Conservation (phyloP, 1,139 yeast species). For the Debaryomyces subglobosus region DNA sequence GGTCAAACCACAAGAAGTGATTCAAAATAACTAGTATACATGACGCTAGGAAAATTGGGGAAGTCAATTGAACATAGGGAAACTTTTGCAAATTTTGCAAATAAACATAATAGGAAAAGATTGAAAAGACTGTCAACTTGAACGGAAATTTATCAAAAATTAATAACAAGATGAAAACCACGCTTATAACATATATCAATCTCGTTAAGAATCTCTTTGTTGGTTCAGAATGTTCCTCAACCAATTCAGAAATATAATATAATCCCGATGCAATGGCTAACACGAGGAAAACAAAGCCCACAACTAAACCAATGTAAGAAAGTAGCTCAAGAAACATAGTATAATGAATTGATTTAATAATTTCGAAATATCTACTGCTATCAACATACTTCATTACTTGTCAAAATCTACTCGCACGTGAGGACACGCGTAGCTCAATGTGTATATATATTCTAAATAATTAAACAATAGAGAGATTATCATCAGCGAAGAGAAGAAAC, state of each 20-base stretch:
- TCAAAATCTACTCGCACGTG: not conserved
- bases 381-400: not conserved
- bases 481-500: not conserved
- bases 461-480: not conserved
- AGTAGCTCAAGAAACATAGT: constrained; percentile 46
- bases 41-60: constrained; percentile 70
- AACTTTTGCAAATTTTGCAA: constrained; percentile 75
- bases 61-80: constrained; percentile 78
- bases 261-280: constrained; percentile 77
- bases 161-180: constrained; percentile 55
- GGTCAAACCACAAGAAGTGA: constrained; percentile 89
- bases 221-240: constrained; percentile 90
- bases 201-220: constrained; percentile 70
- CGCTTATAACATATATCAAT: constrained; percentile 63
- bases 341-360: not conserved
- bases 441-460: not conserved
- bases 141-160: constrained; percentile 81
- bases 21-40: constrained; percentile 75
- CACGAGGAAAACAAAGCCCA: constrained; percentile 73
- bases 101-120: constrained; percentile 72
- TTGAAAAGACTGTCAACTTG: constrained; percentile 62
- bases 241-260: constrained; percentile 86
- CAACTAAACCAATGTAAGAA: constrained; percentile 68
- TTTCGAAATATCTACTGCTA: not conserved
- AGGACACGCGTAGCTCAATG: not conserved